Conservation (phyloP, 768 basidiomycete species). For the Phlebiopsis gigantea region DNA sequence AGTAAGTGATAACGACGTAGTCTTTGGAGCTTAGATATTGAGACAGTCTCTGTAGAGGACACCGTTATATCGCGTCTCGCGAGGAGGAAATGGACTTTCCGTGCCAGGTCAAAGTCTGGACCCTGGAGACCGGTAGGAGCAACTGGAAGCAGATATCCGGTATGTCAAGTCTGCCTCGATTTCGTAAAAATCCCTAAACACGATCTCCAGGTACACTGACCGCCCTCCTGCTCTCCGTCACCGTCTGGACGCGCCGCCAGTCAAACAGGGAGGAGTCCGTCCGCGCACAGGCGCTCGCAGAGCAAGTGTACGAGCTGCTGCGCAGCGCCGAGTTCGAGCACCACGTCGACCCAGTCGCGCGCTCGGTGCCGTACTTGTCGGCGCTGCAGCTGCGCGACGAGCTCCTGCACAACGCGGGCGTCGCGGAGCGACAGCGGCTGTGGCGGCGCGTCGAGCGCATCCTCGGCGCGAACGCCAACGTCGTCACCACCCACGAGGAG, state of each 20-base stretch:
- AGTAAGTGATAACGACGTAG: slow-evolving; percentile 39
- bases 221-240: background rate
- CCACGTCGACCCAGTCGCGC: slow-evolving; percentile 73
- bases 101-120: slow-evolving; percentile 62
- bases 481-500: slow-evolving; percentile 80
- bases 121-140: slow-evolving; percentile 59
- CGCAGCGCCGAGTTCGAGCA: slow-evolving; percentile 80
- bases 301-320: slow-evolving; percentile 73
- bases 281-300: slow-evolving; percentile 70
- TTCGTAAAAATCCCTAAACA: background rate
- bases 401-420: slow-evolving; percentile 75
- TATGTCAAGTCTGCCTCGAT: slow-evolving; percentile 28
- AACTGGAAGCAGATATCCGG: slow-evolving; percentile 64
- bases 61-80: slow-evolving; percentile 71
- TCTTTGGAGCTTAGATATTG: background rate
- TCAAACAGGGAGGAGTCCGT: slow-evolving; percentile 18
- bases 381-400: slow-evolving; percentile 86
- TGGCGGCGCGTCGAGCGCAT: slow-evolving; percentile 83
- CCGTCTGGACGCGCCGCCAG: background rate
- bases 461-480: slow-evolving; percentile 89
- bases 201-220: background rate
- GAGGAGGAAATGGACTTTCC: slow-evolving; percentile 60
- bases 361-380: slow-evolving; percentile 72
- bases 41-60: slow-evolving; percentile 44
- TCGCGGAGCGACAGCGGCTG: slow-evolving; percentile 54